A percentile compares a stretch with the other conserved stretches of the same genome.
These are phyloP conservation scores for Gossypium australe DNA, from an alignment of 345 rosid genomes.

Conservation along the genomic window DNA sequence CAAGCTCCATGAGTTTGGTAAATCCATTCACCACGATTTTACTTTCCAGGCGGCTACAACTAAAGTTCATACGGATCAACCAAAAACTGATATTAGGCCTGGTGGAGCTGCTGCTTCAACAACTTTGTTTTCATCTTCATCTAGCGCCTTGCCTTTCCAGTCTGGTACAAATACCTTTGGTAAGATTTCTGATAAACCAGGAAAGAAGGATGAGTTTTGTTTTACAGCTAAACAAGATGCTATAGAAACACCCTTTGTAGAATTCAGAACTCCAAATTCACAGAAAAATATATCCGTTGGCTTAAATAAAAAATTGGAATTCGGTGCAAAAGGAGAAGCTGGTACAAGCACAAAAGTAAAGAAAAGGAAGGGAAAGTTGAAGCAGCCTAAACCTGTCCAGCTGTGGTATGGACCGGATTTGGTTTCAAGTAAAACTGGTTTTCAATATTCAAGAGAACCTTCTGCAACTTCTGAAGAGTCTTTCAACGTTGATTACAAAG, in stretches of 20 bases:
- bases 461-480: conserved; percentile 59
- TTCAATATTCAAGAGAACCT: conserved; percentile 39
- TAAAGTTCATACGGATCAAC: conserved; percentile 14
- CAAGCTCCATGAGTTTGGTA: conserved; percentile 18
- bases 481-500: conserved; percentile 29
- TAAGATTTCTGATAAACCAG: conserved; percentile 17
- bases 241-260: conserved; percentile 32
- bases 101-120: conserved; percentile 17
- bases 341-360: conserved; percentile 36
- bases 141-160: not conserved
- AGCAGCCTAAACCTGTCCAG: conserved; percentile 53
- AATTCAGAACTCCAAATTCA: conserved; percentile 51
- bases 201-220: conserved; percentile 20
- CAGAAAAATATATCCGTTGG: conserved; percentile 39
- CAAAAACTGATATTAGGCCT: not conserved
- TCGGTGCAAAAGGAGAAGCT: conserved; percentile 49
- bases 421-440: conserved; percentile 35
- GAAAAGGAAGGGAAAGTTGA: conserved; percentile 61
- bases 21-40: conserved; percentile 24
- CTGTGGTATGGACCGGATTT: conserved; percentile 45
- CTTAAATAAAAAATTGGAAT: conserved; percentile 46
- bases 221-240: conserved; percentile 32
- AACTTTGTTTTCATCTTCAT: conserved; percentile 20
- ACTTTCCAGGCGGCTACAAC: conserved; percentile 21
- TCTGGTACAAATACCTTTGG: conserved; percentile 15